Evolutionary conservation across 2,329 filamentous ascomycete genomes (phyloP).

Genomic region (Colletotrichum lentis): DNA sequence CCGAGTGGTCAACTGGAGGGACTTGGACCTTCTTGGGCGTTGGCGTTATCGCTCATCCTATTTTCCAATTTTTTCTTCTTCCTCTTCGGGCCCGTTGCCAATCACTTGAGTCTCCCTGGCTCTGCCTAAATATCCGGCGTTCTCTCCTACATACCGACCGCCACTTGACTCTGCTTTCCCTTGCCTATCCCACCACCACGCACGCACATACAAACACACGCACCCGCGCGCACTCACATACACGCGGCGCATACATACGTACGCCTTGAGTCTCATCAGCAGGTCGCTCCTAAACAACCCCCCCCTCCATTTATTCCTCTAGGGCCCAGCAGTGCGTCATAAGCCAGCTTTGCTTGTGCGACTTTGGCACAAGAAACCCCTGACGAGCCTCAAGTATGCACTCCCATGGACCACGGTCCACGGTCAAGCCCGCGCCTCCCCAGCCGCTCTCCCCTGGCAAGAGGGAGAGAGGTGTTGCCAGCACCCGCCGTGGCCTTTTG

Average conservation of each 20-base stretch:
- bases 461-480: conserved; percentile 11
- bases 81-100: conserved; percentile 30
- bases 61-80: conserved; percentile 12
- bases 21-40: conserved; percentile 18
- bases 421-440: conserved; percentile 25
- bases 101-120: conserved; percentile 33
- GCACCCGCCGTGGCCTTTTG: conserved; percentile 22
- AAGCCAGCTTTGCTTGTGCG: conserved; percentile 19
- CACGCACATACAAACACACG: neutral
- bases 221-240: neutral
- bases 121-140: conserved; percentile 38
- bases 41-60: conserved; percentile 31
- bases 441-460: conserved; percentile 27
- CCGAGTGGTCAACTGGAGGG: conserved; percentile 37
- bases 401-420: conserved; percentile 19
- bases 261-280: conserved; percentile 12
- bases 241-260: too few relatives aligned
- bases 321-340: conserved; percentile 31
- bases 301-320: neutral
- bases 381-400: conserved; percentile 26
- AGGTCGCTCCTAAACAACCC: conserved; percentile 9
- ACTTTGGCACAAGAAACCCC: conserved; percentile 22
- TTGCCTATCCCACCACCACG: conserved; percentile 6
- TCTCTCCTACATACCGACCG: conserved; percentile 24
- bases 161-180: conserved; percentile 33